A percentile compares a stretch with the other conserved stretches of the same genome.
Evolutionary conservation across 2,329 filamentous ascomycete species (phyloP).

Genomic region (Aspergillus aculeatinus): DNA sequence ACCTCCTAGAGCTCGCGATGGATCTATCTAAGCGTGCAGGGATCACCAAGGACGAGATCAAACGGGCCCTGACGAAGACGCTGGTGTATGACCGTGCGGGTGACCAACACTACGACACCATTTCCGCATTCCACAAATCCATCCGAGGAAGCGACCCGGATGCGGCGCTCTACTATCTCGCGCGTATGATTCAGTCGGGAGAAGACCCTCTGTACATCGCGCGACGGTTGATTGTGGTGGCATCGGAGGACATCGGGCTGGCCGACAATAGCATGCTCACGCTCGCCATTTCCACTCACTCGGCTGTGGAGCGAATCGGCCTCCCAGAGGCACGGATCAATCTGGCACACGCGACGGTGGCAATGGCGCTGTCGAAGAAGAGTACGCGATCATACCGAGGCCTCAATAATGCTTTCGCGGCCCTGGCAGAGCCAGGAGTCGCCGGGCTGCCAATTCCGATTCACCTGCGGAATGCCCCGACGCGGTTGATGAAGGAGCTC

Average conservation of each 20-base stretch:
- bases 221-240: slow-evolving; percentile 88
- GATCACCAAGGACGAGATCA: slow-evolving; percentile 74
- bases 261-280: slow-evolving; percentile 82
- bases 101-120: slow-evolving; percentile 96
- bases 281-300: slow-evolving; percentile 81
- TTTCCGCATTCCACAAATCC: slow-evolving; percentile 95
- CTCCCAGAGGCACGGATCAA: slow-evolving; percentile 94
- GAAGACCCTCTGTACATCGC: slow-evolving; percentile 93
- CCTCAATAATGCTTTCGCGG: slow-evolving; percentile 74
- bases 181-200: slow-evolving; percentile 90
- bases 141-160: slow-evolving; percentile 84
- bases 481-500: slow-evolving; percentile 86
- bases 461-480: slow-evolving; percentile 89
- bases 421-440: slow-evolving; percentile 77
- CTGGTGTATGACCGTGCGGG: slow-evolving; percentile 92
- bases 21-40: slow-evolving; percentile 65
- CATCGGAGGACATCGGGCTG: slow-evolving; percentile 88
- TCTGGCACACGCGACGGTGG: slow-evolving; percentile 81
- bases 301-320: slow-evolving; percentile 86
- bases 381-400: slow-evolving; percentile 83
- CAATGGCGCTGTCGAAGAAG: slow-evolving; percentile 77
- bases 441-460: slow-evolving; percentile 79
- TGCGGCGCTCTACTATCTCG: slow-evolving; percentile 89
- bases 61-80: slow-evolving; percentile 81
- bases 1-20: slow-evolving; percentile 85